Evolutionary conservation across 306 rosid genomes (phyloP), one percentile per base, ranked within the genome.

Genomic region (Parietaria judaica): DNA sequence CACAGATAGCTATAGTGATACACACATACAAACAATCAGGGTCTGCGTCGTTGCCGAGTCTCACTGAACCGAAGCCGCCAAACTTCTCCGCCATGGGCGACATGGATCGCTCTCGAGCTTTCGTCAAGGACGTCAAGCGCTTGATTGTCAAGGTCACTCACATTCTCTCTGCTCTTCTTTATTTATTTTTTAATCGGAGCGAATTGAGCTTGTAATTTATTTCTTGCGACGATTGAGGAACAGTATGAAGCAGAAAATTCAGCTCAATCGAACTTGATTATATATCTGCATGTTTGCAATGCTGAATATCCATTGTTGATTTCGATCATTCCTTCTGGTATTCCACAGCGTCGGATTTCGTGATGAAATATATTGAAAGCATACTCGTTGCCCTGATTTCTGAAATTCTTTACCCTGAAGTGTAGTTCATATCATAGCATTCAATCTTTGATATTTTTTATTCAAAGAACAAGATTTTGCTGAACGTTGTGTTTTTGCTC

Each of bases 71-170:
- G 45, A 41, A 23, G 71, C 66, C 76, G 49, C 47, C 58, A 36
- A 17, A 35, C 54, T 53, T 64, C 51, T 4, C 61, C 54, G 46
- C 56, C 52, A 75, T 72, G 70, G 71, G 16, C 36, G 69, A 66
- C 72, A 67, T 78, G 64, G 89, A 89, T 74, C 83, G 72, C 51
- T 78, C 95, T 39, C 77, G 97, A 58, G 76, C 47, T 61, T 89
- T 86, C 45, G 49, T 89, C 66, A 71, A 43, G 31, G 83, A 81
- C 15, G 89, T 81, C 1, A 81, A 74, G 79, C 97, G 97, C 64
- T 63, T 89, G 23, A 72, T 89, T 53, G 63, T 89, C 69, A 89
- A 89, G 95, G 97, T 57, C 63, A 6, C 31, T 55, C 74, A 2
- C 50, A 31, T 7, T 43, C 54, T 37, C 15, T 45, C 55, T 43